Conservation (phyloP, 148 eudicot species). For the Fallopia convolvulus region DNA sequence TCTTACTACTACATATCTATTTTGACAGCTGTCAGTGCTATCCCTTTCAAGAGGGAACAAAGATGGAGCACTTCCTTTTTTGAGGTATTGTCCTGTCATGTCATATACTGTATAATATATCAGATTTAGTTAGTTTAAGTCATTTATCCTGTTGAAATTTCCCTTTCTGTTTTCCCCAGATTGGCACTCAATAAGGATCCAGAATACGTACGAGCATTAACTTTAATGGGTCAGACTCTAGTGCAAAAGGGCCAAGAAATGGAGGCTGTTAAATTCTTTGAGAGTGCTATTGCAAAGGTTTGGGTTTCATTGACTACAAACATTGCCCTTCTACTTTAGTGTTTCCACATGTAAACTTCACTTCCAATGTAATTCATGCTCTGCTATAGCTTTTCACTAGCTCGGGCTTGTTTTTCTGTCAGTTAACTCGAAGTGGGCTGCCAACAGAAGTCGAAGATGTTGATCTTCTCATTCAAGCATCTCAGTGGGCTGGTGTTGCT, state of each 20-base stretch:
- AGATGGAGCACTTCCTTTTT: conserved; percentile 44
- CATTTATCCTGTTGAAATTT: neutral
- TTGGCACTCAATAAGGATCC: conserved; percentile 79
- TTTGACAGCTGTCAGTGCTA: conserved; percentile 45
- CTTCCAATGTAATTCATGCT: neutral
- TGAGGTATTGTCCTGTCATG: conserved; percentile 34
- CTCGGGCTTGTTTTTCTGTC: conserved; percentile 3
- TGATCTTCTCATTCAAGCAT: conserved; percentile 65
- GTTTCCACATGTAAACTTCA: neutral
- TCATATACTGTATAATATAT: neutral
- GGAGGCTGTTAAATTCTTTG: conserved; percentile 56
- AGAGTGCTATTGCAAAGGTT: conserved; percentile 66
- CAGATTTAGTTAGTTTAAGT: neutral
- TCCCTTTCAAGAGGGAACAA: conserved; percentile 37
- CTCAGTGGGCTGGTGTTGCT: conserved; percentile 57
- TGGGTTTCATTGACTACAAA: neutral
- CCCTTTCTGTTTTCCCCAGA: conserved; percentile 28
- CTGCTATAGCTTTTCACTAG: neutral
- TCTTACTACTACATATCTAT: conserved; percentile 11
- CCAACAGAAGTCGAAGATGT: conserved; percentile 47
- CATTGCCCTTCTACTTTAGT: neutral
- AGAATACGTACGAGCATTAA: conserved; percentile 57
- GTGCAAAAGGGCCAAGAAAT: conserved; percentile 29
- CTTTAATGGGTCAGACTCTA: conserved; percentile 56
- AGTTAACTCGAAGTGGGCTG: conserved; percentile 41